Evolutionary conservation across 495 filamentous ascomycete species (phyloP).

Genomic region (Terfezia boudieri): DNA sequence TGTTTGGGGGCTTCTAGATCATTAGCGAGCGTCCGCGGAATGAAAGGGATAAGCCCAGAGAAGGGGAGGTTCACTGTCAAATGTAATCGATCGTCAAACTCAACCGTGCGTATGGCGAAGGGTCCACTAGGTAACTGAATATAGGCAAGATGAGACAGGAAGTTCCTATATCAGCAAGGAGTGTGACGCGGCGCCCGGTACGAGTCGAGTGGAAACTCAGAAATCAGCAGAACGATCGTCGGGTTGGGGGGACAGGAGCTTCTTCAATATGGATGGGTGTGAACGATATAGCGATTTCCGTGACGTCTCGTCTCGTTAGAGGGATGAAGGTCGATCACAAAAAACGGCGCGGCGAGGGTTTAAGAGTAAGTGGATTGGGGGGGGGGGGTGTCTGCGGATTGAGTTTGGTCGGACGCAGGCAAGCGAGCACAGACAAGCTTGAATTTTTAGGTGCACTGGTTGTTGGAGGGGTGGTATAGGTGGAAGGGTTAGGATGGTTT

Average conservation of each 20-base stretch:
- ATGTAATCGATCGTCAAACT: too few species aligned
- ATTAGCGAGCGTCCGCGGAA: too few species aligned
- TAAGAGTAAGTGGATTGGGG: neutral
- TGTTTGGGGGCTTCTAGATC: too few species aligned
- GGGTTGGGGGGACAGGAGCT: neutral
- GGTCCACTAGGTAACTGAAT: neutral
- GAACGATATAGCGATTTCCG: neutral
- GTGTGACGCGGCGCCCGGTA: neutral
- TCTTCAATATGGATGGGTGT: neutral
- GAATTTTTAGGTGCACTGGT: neutral
- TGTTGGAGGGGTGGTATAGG: neutral
- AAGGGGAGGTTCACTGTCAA: too few species aligned
- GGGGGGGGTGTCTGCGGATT: neutral
- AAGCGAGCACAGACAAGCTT: neutral
- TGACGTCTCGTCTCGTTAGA: neutral
- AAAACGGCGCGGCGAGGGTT: neutral
- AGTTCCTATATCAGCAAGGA: neutral
- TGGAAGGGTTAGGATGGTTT: neutral
- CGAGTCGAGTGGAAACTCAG: neutral
- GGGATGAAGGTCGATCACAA: neutral
- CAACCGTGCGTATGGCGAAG: too few species aligned
- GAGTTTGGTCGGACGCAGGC: neutral
- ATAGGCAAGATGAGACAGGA: neutral
- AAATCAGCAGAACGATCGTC: neutral
- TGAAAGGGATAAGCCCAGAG: too few species aligned